These are phyloP conservation scores for Phytophthora brassicae DNA, from an alignment of 352 stramenopile genomes.

Conservation along the genomic window DNA sequence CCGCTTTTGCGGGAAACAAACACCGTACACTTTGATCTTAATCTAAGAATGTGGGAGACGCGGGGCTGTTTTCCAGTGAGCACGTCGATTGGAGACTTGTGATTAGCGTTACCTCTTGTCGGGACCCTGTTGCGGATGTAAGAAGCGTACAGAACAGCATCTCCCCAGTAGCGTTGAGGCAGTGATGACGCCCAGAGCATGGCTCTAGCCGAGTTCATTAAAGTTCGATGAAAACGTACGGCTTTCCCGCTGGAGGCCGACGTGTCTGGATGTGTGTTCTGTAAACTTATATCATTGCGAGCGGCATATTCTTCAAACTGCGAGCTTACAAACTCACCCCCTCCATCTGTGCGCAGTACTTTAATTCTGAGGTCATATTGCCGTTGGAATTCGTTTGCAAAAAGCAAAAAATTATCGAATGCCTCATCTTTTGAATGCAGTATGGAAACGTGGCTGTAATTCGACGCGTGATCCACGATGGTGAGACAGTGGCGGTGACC, in stretches of 20 bases:
- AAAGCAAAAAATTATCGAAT: conserved; percentile 3
- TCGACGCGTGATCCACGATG: conserved; percentile 14
- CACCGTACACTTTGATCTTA: too few species aligned
- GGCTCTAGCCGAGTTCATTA: conserved; percentile 12
- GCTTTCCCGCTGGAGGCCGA: conserved; percentile 11
- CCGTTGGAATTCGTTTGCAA: conserved; percentile 5
- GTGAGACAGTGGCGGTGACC: conserved; percentile 8
- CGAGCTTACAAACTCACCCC: not conserved
- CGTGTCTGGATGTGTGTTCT: not conserved
- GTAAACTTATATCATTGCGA: not conserved
- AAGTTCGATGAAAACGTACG: conserved; percentile 1
- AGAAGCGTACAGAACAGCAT: not conserved
- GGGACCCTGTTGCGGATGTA: conserved; percentile 10
- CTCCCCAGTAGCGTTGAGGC: conserved; percentile 6
- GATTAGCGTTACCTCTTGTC: not conserved
- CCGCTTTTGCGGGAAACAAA: too few species aligned
- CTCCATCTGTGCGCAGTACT: not conserved
- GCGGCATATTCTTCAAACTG: not conserved
- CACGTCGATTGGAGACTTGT: not conserved
- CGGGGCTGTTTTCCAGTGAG: too few species aligned
- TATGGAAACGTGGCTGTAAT: conserved; percentile 14
- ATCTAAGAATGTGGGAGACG: too few species aligned
- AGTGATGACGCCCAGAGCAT: conserved; percentile 8
- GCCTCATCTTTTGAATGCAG: conserved; percentile 10
- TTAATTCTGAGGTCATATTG: conserved; percentile 6